Percentiles rank a stretch among this genome's conserved stretches.
Conservation (phyloP, 2,329 filamentous ascomycete species). For the Phymatotrichopsis omnivora region DNA sequence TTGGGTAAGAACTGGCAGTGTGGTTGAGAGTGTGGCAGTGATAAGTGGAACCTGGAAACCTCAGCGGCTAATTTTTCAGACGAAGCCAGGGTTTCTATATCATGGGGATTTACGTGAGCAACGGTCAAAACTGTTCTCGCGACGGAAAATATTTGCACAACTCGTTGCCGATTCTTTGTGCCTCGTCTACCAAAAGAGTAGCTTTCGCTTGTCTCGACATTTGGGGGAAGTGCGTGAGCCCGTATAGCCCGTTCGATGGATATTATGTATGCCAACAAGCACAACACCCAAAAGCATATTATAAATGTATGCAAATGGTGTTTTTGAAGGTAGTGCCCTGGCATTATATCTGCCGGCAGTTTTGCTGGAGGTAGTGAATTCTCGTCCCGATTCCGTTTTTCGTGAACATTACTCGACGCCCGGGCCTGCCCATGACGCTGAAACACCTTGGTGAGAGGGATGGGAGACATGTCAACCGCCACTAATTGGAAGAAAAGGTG, state of each 20-base stretch:
- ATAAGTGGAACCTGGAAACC: conserved; percentile 17
- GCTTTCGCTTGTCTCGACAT: background rate
- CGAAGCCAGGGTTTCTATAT: background rate
- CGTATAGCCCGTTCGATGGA: conserved; percentile 15
- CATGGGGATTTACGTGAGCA: conserved; percentile 14
- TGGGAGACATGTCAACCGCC: too few relatives aligned
- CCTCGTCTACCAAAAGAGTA: conserved; percentile 15
- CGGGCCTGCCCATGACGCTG: too few relatives aligned
- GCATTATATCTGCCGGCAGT: too few relatives aligned
- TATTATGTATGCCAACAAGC: conserved; percentile 18
- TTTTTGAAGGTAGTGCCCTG: conserved; percentile 7
- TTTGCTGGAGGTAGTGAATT: too few relatives aligned
- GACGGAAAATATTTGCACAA: conserved; percentile 20
- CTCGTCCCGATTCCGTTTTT: too few relatives aligned
- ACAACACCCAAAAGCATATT: conserved; percentile 16
- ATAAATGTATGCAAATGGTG: conserved; percentile 14
- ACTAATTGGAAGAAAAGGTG: too few relatives aligned
- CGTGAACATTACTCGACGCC: too few relatives aligned
- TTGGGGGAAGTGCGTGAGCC: conserved; percentile 6
- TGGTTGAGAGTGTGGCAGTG: conserved; percentile 15
- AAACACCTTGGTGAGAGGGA: too few relatives aligned
- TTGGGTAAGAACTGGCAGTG: conserved; percentile 20
- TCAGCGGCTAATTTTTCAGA: background rate
- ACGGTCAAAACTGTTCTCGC: conserved; percentile 19
- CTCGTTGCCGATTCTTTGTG: conserved; percentile 13